Conservation (phyloP, 352 stramenopile species). For the Elongisporangium senticosum region DNA sequence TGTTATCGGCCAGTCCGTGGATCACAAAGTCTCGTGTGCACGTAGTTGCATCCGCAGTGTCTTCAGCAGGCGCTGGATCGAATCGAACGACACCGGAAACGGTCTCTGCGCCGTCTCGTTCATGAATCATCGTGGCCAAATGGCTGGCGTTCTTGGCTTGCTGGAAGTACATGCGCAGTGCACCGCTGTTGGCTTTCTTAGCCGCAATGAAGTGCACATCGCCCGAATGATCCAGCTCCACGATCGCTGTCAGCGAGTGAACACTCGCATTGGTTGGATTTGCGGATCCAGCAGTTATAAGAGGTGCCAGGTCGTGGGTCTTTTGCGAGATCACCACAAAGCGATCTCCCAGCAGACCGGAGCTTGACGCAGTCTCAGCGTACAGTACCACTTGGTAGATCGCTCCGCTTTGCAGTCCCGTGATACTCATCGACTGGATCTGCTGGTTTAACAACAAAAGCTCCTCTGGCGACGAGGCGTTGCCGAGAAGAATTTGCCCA, state of each 20-base stretch:
- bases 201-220: conserved; percentile 52
- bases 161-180: conserved; percentile 22
- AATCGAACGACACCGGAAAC: conserved; percentile 8
- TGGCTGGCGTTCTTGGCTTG: conserved; percentile 24
- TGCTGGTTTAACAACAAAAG: conserved; percentile 15
- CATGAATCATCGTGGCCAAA: conserved; percentile 18
- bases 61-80: background rate
- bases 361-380: conserved; percentile 43
- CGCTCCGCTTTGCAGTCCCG: conserved; percentile 31
- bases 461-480: conserved; percentile 33
- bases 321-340: conserved; percentile 15
- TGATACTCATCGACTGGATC: conserved; percentile 28
- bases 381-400: conserved; percentile 41
- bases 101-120: conserved; percentile 6
- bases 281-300: conserved; percentile 22
- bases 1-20: conserved; percentile 33
- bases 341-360: conserved; percentile 37
- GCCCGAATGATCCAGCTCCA: conserved; percentile 33
- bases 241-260: conserved; percentile 26
- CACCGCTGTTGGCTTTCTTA: conserved; percentile 1
- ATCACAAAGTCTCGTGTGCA: conserved; percentile 22
- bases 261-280: conserved; percentile 46
- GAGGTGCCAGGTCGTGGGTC: conserved; percentile 51
- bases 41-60: background rate
- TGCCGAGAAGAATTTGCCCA: conserved; percentile 23